A percentile compares a stretch with the other conserved stretches of the same genome.
phyloP scores from a whole-genome alignment of 2,329 filamentous ascomycete species.

The Aspergillus fumigatus region DNA sequence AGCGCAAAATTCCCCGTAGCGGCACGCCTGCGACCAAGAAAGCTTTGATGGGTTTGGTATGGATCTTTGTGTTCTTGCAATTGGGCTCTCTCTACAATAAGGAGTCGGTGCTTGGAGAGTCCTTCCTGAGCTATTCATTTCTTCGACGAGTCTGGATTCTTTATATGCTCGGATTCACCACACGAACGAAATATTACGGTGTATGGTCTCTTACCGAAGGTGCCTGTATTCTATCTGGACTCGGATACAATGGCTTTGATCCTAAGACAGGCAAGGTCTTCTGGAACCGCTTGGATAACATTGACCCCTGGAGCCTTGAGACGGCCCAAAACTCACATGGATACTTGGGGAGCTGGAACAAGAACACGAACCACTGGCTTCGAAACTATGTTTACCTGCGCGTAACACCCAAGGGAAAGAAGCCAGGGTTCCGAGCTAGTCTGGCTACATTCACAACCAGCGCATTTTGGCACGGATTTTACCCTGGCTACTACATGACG shows the following conservation, averaged over 20 bases:
- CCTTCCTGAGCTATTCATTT: conserved; percentile 65
- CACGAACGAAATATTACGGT: conserved; percentile 91
- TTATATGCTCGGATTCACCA: conserved; percentile 76
- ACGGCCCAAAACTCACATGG: conserved; percentile 87
- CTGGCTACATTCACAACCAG: conserved; percentile 91
- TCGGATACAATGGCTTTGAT: conserved; percentile 93
- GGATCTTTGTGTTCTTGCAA: conserved; percentile 74
- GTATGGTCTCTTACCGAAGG: conserved; percentile 93
- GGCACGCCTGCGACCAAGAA: conserved; percentile 80
- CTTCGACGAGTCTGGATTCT: conserved; percentile 70
- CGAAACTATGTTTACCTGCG: conserved; percentile 93
- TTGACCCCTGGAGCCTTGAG: conserved; percentile 81
- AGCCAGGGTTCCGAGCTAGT: conserved; percentile 91
- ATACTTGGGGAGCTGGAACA: conserved; percentile 93
- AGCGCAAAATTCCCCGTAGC: conserved; percentile 87
- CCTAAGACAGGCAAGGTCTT: conserved; percentile 75
- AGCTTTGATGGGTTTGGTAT: conserved; percentile 65
- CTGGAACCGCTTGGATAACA: conserved; percentile 88
- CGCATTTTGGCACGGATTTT: conserved; percentile 97
- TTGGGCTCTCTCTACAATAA: conserved; percentile 65
- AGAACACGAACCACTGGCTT: conserved; percentile 97
- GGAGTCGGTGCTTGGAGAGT: conserved; percentile 59
- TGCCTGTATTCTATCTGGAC: conserved; percentile 84
- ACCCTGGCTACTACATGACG: conserved; percentile 89
- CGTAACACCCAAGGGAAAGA: conserved; percentile 91